Percentiles rank a stretch among this genome's conserved stretches.
Evolutionary conservation across 305 asterid genomes (phyloP).

Genomic region (Solanum hybrid): DNA sequence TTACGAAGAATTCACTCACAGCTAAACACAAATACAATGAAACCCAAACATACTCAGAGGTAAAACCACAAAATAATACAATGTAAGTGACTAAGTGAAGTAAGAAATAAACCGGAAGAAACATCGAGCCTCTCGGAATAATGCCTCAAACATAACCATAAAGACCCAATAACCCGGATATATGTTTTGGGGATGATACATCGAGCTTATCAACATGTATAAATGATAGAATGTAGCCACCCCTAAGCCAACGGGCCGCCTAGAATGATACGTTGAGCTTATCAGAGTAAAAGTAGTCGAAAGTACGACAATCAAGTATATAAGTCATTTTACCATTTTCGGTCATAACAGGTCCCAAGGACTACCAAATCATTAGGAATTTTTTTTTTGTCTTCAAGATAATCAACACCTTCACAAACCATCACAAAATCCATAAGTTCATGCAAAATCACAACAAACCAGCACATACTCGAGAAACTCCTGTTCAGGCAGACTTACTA

Average conservation of each 20-base stretch:
- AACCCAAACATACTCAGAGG: background rate
- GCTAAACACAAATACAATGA: background rate
- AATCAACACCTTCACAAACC: background rate
- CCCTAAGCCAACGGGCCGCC: background rate
- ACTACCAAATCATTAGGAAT: background rate
- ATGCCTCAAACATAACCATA: background rate
- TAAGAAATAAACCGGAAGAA: background rate
- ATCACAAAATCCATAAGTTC: background rate
- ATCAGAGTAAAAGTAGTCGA: too few species aligned
- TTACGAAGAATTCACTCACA: background rate
- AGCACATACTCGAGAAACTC: background rate
- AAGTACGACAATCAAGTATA: background rate
- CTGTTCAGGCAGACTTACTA: background rate
- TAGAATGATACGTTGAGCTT: background rate
- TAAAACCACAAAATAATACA: background rate
- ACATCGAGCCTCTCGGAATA: background rate
- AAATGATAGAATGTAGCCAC: background rate
- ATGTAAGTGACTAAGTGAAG: background rate
- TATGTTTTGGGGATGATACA: background rate
- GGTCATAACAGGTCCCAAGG: background rate
- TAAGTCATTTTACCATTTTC: background rate
- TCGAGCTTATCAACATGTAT: background rate
- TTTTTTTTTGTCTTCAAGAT: too few species aligned
- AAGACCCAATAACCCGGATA: background rate
- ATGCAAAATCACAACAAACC: background rate